Conservation (phyloP, 768 basidiomycete species). For the Termitomyces sp. region DNA sequence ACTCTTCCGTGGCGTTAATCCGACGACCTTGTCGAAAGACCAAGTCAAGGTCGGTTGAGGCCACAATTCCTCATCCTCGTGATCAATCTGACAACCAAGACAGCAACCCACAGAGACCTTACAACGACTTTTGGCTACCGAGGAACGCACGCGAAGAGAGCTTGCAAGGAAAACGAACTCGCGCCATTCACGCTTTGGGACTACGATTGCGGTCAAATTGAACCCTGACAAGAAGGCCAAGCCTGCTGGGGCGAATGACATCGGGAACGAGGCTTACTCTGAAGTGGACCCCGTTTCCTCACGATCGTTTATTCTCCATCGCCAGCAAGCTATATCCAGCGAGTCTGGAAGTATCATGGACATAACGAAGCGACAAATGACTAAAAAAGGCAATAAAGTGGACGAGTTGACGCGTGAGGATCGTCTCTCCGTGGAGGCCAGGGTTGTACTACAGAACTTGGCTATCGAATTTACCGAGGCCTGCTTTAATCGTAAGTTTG, state of each 20-base stretch:
- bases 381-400: conserved; percentile 51
- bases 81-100: neutral
- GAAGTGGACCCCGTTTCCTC: conserved; percentile 25
- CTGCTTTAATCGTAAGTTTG: conserved; percentile 80
- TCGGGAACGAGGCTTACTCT: conserved; percentile 17
- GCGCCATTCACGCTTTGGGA: conserved; percentile 94
- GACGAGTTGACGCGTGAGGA: conserved; percentile 69
- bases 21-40: conserved; percentile 48
- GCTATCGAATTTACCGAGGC: conserved; percentile 71
- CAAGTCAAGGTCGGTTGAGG: conserved; percentile 53
- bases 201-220: conserved; percentile 79
- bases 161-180: conserved; percentile 52
- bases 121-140: conserved; percentile 69
- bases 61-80: neutral
- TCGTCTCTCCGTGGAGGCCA: conserved; percentile 61
- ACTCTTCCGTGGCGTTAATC: conserved; percentile 75
- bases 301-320: conserved; percentile 72
- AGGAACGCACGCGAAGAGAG: conserved; percentile 59
- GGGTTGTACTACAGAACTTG: conserved; percentile 56
- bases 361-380: conserved; percentile 53
- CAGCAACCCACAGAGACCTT: conserved; percentile 69
- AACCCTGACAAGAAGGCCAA: conserved; percentile 46
- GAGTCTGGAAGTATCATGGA: conserved; percentile 72
- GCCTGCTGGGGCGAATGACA: conserved; percentile 7
- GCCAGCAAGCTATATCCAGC: conserved; percentile 69